These are phyloP conservation scores for Candida taoyuanica DNA, from an alignment of 805 yeast genomes.

Conservation along the genomic window DNA sequence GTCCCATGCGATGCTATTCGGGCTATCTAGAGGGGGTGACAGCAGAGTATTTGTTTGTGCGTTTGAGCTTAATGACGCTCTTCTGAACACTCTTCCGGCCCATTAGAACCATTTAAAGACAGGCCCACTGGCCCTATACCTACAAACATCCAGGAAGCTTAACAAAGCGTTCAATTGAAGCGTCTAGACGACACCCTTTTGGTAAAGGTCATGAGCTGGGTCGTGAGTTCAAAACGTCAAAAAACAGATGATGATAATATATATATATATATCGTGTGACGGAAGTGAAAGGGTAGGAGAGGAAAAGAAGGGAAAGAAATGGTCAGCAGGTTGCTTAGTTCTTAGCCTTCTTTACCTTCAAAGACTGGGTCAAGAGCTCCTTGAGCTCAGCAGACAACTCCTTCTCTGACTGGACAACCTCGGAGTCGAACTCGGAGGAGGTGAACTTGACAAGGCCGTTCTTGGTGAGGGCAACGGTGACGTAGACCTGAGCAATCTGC, in stretches of 20 bases:
- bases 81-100: no score
- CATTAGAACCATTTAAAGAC: no score
- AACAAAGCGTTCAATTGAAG: slow-evolving; percentile 1
- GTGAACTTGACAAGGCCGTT: slow-evolving; percentile 66
- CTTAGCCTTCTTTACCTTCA: slow-evolving; percentile 44
- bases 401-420: slow-evolving; percentile 51
- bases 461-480: slow-evolving; percentile 72
- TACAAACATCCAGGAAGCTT: neutral
- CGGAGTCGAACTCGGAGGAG: slow-evolving; percentile 45
- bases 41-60: no score
- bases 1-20: no score
- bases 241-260: no score
- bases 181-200: neutral
- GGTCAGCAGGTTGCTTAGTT: slow-evolving; percentile 11
- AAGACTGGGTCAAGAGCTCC: slow-evolving; percentile 42
- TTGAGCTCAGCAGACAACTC: slow-evolving; percentile 45
- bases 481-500: slow-evolving; percentile 64
- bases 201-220: slow-evolving; percentile 5
- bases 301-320: neutral
- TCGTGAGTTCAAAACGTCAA: slow-evolving; percentile 4
- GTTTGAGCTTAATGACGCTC: no score
- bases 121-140: no score
- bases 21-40: no score
- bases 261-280: no score
- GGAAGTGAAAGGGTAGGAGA: neutral